These are phyloP conservation scores for Rhododendron vialii DNA, from an alignment of 148 eudicot species.

Conservation along the genomic window DNA sequence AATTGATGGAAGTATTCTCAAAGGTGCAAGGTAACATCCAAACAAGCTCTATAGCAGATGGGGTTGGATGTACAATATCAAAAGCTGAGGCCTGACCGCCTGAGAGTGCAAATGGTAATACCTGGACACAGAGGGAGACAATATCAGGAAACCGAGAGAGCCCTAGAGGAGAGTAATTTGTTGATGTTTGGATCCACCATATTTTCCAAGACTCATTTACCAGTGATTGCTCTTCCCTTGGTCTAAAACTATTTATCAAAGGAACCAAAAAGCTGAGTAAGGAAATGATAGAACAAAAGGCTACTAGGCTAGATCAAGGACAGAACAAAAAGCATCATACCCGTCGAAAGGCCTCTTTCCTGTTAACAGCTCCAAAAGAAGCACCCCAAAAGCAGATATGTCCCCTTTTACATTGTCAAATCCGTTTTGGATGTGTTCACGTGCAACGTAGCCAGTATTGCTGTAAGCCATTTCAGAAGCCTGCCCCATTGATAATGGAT, in stretches of 20 bases:
- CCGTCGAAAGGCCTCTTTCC: conserved; percentile 78
- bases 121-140: conserved; percentile 34
- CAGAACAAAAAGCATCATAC: conserved; percentile 23
- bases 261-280: not conserved
- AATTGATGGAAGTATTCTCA: not conserved
- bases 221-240: conserved; percentile 60
- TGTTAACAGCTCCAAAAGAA: conserved; percentile 57
- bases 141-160: conserved; percentile 80
- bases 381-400: conserved; percentile 49
- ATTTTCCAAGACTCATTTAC: conserved; percentile 46
- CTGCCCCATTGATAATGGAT: conserved; percentile 32
- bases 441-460: conserved; percentile 69
- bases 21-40: not conserved
- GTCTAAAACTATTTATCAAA: conserved; percentile 44
- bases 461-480: conserved; percentile 85
- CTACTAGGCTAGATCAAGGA: not conserved
- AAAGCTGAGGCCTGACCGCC: too few species aligned
- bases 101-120: too few species aligned
- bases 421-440: conserved; percentile 59
- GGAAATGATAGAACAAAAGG: not conserved
- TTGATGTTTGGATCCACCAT: conserved; percentile 68
- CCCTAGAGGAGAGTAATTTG: conserved; percentile 49
- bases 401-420: conserved; percentile 56
- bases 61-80: too few species aligned
- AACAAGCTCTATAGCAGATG: not conserved